Base-by-base conservation (phyloP, 1,284 basidiomycete genomes). In the Rugosomyces carneus region DNA sequence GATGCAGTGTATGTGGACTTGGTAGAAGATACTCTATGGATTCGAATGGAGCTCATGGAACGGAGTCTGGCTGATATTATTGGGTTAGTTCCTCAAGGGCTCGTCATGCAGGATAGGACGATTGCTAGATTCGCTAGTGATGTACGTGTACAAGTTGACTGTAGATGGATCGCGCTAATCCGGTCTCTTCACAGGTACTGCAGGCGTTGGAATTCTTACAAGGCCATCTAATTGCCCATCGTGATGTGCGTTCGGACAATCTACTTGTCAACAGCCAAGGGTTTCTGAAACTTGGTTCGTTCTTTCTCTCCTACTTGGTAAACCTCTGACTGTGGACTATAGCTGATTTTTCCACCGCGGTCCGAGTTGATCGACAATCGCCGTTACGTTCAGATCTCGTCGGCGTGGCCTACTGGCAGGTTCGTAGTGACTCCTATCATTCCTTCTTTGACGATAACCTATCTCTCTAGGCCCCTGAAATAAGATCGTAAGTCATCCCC, bases 21-120 rank as follows among this genome's bases (percentile, higher is more conserved):
- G 8, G 67, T 68, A 24, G 81, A 81, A 44, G 80, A 83, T 54
- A 73, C 78, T 48, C 63, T 90, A 36, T 90, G 88, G 87, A 80
- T 90, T 42, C 69, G 81, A 49, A 90, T 90, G 88, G 86, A 89
- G 59, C 73, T 89, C 21, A 89, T 89, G 87, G 85, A 89, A 58
- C 71, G 85, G 50, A 89, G 85, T 58, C 65, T 90, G 50, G 86
- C 87, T 53, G 88, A 90, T 60, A 72, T 89, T 27, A 71, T 89
- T 19, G 75, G 69, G 21, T 60, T 87, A 23, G 73, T 77, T 2
- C 74, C 68, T 19, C 71, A 77, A 44, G 83, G 82, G 0, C 61
- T 85, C 29, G 67, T 75, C 53, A 51, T 88, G 42, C 71, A 76
- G 45, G 88, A 89, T 62, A 65, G 73, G 50, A 71, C 78, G 39